Conservation (phyloP, 1,139 yeast genomes). For the Yamadazyma dendronema region DNA sequence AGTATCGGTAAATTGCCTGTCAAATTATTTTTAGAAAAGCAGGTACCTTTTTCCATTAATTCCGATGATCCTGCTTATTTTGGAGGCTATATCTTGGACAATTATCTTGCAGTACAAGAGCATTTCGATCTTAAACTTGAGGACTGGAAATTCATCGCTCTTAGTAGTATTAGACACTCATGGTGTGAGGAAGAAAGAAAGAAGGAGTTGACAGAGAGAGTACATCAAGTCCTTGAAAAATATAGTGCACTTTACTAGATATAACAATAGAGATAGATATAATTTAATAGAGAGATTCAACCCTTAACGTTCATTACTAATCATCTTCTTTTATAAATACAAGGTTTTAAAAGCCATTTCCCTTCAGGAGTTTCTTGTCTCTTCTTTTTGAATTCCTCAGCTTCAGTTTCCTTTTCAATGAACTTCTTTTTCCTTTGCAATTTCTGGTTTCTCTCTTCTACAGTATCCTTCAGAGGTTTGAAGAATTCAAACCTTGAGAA, state of each 20-base stretch:
- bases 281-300: background rate
- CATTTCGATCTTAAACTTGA: conserved; percentile 56
- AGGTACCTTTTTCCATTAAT: conserved; percentile 73
- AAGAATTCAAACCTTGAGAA: conserved; percentile 91
- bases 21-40: conserved; percentile 51
- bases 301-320: too few species aligned
- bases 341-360: conserved; percentile 88
- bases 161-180: conserved; percentile 65
- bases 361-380: conserved; percentile 70
- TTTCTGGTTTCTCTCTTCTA: conserved; percentile 63
- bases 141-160: conserved; percentile 59
- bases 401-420: conserved; percentile 65
- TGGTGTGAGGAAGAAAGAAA: conserved; percentile 61
- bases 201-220: conserved; percentile 38
- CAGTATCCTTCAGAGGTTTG: conserved; percentile 73
- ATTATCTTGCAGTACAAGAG: conserved; percentile 63
- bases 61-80: conserved; percentile 88
- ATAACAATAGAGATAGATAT: background rate
- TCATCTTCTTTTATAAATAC: conserved; percentile 88
- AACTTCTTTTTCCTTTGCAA: conserved; percentile 66
- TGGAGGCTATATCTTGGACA: conserved; percentile 78
- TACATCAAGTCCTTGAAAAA: conserved; percentile 48
- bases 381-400: conserved; percentile 54
- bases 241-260: conserved; percentile 19
- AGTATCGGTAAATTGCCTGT: conserved; percentile 68